These are phyloP conservation scores for Pseudonectria buxi DNA, from an alignment of 2,329 filamentous ascomycete species.

Conservation along the genomic window DNA sequence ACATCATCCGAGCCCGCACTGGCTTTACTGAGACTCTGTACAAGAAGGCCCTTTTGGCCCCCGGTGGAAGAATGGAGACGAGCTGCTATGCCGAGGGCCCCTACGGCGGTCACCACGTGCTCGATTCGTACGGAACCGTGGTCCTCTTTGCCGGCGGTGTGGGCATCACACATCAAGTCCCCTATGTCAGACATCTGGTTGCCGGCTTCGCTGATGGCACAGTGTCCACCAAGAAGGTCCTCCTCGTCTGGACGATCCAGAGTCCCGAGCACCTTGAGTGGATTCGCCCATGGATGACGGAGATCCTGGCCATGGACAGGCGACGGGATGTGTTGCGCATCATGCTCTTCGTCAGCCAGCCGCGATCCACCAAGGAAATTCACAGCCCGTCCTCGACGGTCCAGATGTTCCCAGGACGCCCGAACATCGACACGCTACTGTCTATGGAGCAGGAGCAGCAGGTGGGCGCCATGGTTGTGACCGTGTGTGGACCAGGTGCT, in stretches of 20 bases:
- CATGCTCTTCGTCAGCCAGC: conserved; percentile 70
- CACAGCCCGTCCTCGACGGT: conserved; percentile 71
- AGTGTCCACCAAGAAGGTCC: conserved; percentile 62
- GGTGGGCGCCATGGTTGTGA: conserved; percentile 66
- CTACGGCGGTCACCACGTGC: conserved; percentile 64
- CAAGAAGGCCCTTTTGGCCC: conserved; percentile 55
- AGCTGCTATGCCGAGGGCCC: conserved; percentile 68
- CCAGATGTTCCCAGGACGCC: conserved; percentile 77
- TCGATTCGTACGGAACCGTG: conserved; percentile 71
- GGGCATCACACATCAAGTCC: conserved; percentile 73
- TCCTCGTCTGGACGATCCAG: conserved; percentile 74
- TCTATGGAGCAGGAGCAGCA: conserved; percentile 68
- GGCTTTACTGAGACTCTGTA: conserved; percentile 67
- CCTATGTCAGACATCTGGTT: conserved; percentile 67
- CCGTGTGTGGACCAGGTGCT: conserved; percentile 67
- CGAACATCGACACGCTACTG: conserved; percentile 66
- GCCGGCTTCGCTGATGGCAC: conserved; percentile 61
- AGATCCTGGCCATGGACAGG: conserved; percentile 68
- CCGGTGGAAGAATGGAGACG: conserved; percentile 55
- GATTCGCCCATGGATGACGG: conserved; percentile 79
- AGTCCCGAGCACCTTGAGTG: conserved; percentile 75
- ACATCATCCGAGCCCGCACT: conserved; percentile 66
- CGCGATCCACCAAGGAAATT: conserved; percentile 71
- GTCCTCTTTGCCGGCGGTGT: conserved; percentile 76
- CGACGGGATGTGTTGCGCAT: conserved; percentile 68